A percentile compares a stretch with the other conserved stretches of the same genome.
phyloP scores from a whole-genome alignment of 441 rosid genomes.

The Francoa sonchifolia region DNA sequence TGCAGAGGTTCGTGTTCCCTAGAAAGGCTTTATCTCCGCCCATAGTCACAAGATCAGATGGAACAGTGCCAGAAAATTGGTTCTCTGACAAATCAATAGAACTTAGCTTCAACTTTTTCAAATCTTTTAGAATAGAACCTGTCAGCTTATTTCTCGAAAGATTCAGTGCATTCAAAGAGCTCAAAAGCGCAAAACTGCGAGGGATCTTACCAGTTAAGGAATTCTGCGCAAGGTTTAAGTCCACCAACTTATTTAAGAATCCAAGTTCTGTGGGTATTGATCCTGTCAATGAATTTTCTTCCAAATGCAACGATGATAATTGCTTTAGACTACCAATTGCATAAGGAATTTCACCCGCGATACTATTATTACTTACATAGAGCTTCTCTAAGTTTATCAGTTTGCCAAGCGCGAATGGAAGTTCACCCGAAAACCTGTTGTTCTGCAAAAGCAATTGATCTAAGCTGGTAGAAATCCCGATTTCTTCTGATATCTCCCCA shows the following conservation, averaged over 20 bases:
- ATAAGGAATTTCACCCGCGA: constrained; percentile 48
- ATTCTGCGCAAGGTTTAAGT: constrained; percentile 65
- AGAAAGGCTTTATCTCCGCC: constrained; percentile 58
- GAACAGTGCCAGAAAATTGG: constrained; percentile 47
- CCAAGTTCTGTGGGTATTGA: constrained; percentile 39
- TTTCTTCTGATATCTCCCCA: constrained; percentile 38
- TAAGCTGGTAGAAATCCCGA: constrained; percentile 32
- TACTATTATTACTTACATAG: constrained; percentile 35
- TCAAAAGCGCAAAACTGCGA: constrained; percentile 20
- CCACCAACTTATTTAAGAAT: constrained; percentile 44
- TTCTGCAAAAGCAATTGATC: constrained; percentile 42
- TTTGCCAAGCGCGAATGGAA: constrained; percentile 51
- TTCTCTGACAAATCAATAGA: constrained; percentile 60
- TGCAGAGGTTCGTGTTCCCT: constrained; percentile 45
- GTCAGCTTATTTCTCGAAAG: constrained; percentile 56
- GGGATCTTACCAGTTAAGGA: constrained; percentile 55
- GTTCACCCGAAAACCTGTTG: constrained; percentile 52
- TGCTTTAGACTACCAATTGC: constrained; percentile 37
- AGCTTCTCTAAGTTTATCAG: constrained; percentile 46
- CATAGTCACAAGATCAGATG: constrained; percentile 44
- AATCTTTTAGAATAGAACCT: constrained; percentile 42
- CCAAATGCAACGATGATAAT: constrained; percentile 55
- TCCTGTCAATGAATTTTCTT: constrained; percentile 52
- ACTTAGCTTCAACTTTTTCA: constrained; percentile 57
- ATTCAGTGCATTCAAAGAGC: constrained; percentile 60